These are phyloP conservation scores for Plasmodium fragile DNA, from an alignment of 169 alveolate species.

Conservation along the genomic window DNA sequence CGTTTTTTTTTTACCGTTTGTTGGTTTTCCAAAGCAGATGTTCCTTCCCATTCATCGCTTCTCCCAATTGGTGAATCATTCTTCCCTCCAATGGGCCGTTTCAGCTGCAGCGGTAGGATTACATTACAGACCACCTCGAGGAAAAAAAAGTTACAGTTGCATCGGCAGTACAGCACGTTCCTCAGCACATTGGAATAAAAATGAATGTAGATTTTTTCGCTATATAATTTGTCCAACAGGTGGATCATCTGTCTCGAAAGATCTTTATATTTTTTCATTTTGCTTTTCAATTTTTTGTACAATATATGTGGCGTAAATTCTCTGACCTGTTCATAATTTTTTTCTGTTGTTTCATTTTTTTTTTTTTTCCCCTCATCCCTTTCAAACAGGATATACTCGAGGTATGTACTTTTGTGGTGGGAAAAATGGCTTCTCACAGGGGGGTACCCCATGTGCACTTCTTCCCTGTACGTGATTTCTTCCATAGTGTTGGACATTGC, in stretches of 20 bases:
- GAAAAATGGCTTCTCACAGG: background rate
- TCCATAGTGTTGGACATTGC: background rate
- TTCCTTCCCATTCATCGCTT: background rate
- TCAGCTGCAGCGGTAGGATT: conserved; percentile 27
- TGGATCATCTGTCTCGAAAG: conserved; percentile 18
- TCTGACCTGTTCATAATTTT: conserved; percentile 14
- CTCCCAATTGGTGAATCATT: background rate
- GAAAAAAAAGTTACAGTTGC: conserved; percentile 41
- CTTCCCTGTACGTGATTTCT: background rate
- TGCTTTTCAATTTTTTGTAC: conserved; percentile 11
- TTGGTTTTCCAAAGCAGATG: background rate
- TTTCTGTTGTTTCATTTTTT: background rate
- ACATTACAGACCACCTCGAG: conserved; percentile 39
- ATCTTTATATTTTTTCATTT: conserved; percentile 23
- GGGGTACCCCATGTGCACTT: background rate
- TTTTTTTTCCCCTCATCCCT: background rate
- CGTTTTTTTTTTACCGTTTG: background rate
- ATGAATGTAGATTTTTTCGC: conserved; percentile 40
- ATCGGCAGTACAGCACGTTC: conserved; percentile 30
- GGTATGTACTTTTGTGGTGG: conserved; percentile 36
- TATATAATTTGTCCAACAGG: conserved; percentile 18
- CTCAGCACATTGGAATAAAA: conserved; percentile 45
- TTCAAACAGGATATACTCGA: conserved; percentile 23
- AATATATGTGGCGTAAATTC: background rate
- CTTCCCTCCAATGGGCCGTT: background rate